Percentiles rank a stretch among this genome's conserved stretches.
phyloP scores from a whole-genome alignment of 2,329 filamentous ascomycete species.

The Aspergillus sergii region DNA sequence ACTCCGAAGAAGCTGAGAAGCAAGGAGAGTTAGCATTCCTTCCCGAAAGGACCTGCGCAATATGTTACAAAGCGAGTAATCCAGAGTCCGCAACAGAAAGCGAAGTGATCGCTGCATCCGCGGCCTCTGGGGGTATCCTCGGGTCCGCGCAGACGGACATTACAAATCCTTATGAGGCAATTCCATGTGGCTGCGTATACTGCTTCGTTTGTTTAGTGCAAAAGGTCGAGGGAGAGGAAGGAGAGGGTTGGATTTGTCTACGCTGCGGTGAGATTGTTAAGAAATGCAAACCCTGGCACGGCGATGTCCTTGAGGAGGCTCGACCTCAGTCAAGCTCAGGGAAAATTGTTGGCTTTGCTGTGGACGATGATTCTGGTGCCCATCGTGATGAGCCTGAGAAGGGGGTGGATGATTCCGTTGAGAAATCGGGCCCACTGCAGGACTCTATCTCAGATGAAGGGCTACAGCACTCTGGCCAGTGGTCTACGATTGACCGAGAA shows the following conservation, averaged over 20 bases:
- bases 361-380: constrained; percentile 28
- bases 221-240: constrained; percentile 86
- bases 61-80: constrained; percentile 95
- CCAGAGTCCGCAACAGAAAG: constrained; percentile 69
- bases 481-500: constrained; percentile 39
- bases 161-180: constrained; percentile 91
- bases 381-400: constrained; percentile 16
- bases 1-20: constrained; percentile 52
- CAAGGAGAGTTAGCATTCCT: constrained; percentile 80
- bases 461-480: constrained; percentile 40
- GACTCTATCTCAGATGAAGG: constrained; percentile 36
- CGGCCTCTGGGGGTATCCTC: constrained; percentile 72
- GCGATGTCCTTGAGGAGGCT: constrained; percentile 70
- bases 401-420: constrained; percentile 1
- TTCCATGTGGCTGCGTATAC: constrained; percentile 88
- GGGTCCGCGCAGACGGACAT: constrained; percentile 90
- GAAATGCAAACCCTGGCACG: constrained; percentile 87
- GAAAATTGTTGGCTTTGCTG: constrained; percentile 46
- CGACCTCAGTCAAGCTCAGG: constrained; percentile 37
- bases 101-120: constrained; percentile 71
- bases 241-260: constrained; percentile 89
- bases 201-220: constrained; percentile 96
- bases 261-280: constrained; percentile 82
- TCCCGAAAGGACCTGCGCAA: constrained; percentile 91
- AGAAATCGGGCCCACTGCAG: constrained; percentile 26